Evolutionary conservation across 176 grass and related monocot genomes (phyloP).

Genomic region (Tillandsia fasciculata): DNA sequence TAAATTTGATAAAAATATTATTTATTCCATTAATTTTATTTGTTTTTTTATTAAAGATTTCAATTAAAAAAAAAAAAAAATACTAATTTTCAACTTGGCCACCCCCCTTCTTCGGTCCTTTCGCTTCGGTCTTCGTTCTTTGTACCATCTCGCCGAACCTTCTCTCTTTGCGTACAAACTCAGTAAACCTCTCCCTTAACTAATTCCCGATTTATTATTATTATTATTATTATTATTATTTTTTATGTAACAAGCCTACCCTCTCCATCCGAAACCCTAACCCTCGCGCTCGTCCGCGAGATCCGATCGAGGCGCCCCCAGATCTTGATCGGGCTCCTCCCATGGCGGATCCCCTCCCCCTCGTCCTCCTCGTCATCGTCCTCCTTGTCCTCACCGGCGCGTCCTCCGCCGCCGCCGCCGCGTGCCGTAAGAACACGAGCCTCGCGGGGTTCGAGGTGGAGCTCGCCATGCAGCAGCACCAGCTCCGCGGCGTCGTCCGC

Average conservation of each 20-base stretch:
- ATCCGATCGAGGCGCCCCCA: not conserved
- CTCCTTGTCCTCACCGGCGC: conserved; percentile 21
- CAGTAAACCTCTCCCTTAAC: too few relatives aligned
- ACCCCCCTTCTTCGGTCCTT: too few relatives aligned
- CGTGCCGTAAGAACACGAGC: conserved; percentile 46
- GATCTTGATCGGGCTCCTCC: conserved; percentile 6
- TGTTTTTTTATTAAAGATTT: too few relatives aligned
- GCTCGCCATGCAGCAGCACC: conserved; percentile 82
- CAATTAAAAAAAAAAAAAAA: too few relatives aligned
- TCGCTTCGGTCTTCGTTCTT: too few relatives aligned
- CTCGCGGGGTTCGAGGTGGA: conserved; percentile 46
- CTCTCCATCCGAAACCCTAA: not conserved
- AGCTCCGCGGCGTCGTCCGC: conserved; percentile 64
- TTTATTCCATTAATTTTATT: too few relatives aligned
- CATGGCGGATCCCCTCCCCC: conserved; percentile 24
- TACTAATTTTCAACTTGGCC: too few relatives aligned
- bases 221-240: not conserved
- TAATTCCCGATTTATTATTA: too few relatives aligned
- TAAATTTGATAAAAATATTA: too few relatives aligned
- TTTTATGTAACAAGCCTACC: not conserved
- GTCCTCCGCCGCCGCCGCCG: not conserved
- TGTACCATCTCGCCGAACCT: too few relatives aligned
- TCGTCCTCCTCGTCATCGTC: conserved; percentile 15
- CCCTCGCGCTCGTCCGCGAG: not conserved
- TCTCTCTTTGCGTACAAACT: too few relatives aligned